A percentile compares a stretch with the other conserved stretches of the same genome.
Conservation (phyloP, 1,284 basidiomycete genomes). For the Moniliella sp. region DNA sequence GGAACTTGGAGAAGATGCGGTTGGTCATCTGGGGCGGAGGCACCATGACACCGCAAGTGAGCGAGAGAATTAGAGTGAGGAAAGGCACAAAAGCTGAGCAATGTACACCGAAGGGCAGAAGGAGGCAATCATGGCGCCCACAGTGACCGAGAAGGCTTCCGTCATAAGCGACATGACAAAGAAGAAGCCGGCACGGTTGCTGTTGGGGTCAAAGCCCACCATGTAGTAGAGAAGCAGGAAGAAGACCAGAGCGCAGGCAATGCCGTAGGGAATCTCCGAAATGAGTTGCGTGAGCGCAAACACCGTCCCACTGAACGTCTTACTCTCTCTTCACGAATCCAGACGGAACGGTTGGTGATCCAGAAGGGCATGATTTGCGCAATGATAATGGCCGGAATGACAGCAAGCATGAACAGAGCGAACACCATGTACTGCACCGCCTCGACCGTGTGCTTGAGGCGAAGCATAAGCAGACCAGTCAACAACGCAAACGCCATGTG, state of each 20-base stretch:
- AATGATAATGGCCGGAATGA: conserved; percentile 56
- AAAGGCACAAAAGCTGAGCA: conserved; percentile 60
- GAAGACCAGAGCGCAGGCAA: conserved; percentile 34
- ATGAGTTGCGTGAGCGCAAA: conserved; percentile 27
- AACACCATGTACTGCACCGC: conserved; percentile 69
- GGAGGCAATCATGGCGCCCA: conserved; percentile 33
- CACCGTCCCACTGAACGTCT: conserved; percentile 24
- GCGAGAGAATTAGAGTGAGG: conserved; percentile 38
- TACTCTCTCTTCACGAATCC: conserved; percentile 19
- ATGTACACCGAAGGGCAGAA: conserved; percentile 41
- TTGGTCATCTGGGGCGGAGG: conserved; percentile 36
- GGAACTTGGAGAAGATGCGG: conserved; percentile 13
- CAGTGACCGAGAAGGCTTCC: conserved; percentile 15
- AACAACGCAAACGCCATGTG: conserved; percentile 47
- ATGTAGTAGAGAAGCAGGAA: conserved; percentile 36
- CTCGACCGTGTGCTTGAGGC: conserved; percentile 46
- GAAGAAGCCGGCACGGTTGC: conserved; percentile 48
- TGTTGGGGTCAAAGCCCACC: conserved; percentile 43
- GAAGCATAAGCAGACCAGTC: conserved; percentile 62
- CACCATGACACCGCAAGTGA: conserved; percentile 46
- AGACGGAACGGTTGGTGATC: conserved; percentile 47
- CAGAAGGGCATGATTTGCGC: conserved; percentile 63
- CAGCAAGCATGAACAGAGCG: conserved; percentile 40
- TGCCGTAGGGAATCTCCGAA: conserved; percentile 49
- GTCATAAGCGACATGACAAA: conserved; percentile 37